Evolutionary conservation across 2,329 filamentous ascomycete species (phyloP), one percentile per base, ranked within the genome.

Genomic region (Fusarium camptoceras): DNA sequence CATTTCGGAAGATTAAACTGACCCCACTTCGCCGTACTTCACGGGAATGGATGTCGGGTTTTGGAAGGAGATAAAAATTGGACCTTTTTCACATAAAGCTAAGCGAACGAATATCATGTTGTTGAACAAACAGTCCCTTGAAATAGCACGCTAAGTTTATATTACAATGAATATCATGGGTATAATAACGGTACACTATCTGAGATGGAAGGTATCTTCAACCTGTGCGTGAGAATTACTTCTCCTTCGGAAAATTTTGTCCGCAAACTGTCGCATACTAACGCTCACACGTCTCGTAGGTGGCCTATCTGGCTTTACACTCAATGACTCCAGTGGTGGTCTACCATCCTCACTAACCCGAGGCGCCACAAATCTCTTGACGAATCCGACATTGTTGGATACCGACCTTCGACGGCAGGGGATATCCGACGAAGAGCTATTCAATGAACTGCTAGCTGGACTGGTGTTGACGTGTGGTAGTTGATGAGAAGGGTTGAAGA

Each of bases 241-340:
- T 53, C 71, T 76, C 53, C 74, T 73, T 37, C 75, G 75, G 63
- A 77, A 77, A 34, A 77, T 70, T 27, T 64, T 76, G 27, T 77
- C 75, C 42, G 76, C 71, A 39, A 77, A 68, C 42, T 72, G 68
- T 44, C 75, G 70, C 55, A 77, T 68, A 34, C 72, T 71, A 44
- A 77, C 63, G 44, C 75, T 76, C 49, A 76, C 64, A 20, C 76
- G 73, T 62, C 76, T 72, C 46, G 75, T 72, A 11, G 69, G 59
- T 20, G 68, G 56, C 25, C 72, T 75, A 25, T 76, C 72, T 31
- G 57, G 43, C 30, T 74, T 72, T 18, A 62, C 25, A 37, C 70
- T 59, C n/a, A 76, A 60, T 8, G 39, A 62, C 34, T 74, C 71
- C 2, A 72, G 30, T 12, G 73, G 59, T 39, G 71, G 74, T 46